phyloP scores from a whole-genome alignment of 2,329 filamentous ascomycete species.

The Fusarium sarcochroum region DNA sequence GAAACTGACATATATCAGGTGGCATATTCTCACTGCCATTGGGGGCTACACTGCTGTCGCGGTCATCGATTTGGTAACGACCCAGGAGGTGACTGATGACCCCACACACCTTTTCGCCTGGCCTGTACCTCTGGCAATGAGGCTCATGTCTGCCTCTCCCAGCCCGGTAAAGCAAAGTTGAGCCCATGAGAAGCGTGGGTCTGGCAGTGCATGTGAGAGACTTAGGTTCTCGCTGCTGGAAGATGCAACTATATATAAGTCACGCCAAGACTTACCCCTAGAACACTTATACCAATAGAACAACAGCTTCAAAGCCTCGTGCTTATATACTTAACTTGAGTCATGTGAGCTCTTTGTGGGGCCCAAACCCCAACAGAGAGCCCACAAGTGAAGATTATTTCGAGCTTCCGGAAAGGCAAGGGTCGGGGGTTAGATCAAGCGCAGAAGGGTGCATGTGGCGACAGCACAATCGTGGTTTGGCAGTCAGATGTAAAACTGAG shows the following conservation, averaged over 20 bases:
- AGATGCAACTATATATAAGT: neutral
- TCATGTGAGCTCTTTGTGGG: neutral
- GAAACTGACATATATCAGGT: conserved; percentile 48
- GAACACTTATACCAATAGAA: neutral
- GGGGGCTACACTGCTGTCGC: conserved; percentile 58
- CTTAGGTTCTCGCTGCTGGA: rapidly evolving
- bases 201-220: neutral
- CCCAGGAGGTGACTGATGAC: conserved; percentile 52
- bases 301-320: neutral
- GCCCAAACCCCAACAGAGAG: neutral
- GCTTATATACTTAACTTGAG: neutral
- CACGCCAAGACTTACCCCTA: neutral
- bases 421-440: too few species aligned
- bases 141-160: conserved; percentile 10
- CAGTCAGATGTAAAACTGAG: too few species aligned
- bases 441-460: too few species aligned
- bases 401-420: too few species aligned
- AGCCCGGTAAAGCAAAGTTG: neutral
- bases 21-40: conserved; percentile 59
- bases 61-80: conserved; percentile 55
- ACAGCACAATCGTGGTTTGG: too few species aligned
- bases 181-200: rapidly evolving
- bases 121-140: conserved; percentile 50
- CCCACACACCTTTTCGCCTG: conserved; percentile 51
- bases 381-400: neutral